phyloP scores from a whole-genome alignment of 2,329 filamentous ascomycete species.

The Geosmithia morbida region DNA sequence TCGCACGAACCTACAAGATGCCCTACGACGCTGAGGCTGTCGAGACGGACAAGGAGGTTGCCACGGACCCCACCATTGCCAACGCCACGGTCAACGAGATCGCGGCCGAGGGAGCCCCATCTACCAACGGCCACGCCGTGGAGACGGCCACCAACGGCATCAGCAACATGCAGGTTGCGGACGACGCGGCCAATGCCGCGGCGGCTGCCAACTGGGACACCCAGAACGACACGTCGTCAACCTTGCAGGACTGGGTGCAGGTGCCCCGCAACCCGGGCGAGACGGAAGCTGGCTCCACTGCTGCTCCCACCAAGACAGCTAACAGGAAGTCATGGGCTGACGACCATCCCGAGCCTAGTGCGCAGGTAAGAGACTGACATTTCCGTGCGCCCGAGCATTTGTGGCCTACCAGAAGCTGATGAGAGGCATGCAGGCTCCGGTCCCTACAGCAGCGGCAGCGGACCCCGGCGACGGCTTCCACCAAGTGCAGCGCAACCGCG shows the following conservation, averaged over 20 bases:
- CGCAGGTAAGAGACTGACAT: conserved; percentile 21
- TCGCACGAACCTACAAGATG: conserved; percentile 36
- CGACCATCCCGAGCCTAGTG: conserved; percentile 46
- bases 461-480: conserved; percentile 54
- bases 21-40: conserved; percentile 17
- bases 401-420: not conserved
- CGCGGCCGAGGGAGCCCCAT: conserved; percentile 27
- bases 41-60: conserved; percentile 17
- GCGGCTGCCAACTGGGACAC: conserved; percentile 54
- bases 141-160: conserved; percentile 25
- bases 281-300: conserved; percentile 51
- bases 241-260: conserved; percentile 56
- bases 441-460: conserved; percentile 19
- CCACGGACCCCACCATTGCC: conserved; percentile 51
- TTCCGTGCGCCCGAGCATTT: not conserved
- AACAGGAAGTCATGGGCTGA: conserved; percentile 68
- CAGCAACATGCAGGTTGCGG: conserved; percentile 34
- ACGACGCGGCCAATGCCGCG: conserved; percentile 42
- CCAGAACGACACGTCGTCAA: conserved; percentile 23
- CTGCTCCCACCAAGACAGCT: conserved; percentile 39
- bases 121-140: conserved; percentile 24
- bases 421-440: conserved; percentile 3
- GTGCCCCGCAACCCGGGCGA: conserved; percentile 60
- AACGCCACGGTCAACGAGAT: conserved; percentile 57
- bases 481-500: conserved; percentile 50